phyloP scores from a whole-genome alignment of 176 grass and related monocot genomes.

The Eleusine indica region DNA sequence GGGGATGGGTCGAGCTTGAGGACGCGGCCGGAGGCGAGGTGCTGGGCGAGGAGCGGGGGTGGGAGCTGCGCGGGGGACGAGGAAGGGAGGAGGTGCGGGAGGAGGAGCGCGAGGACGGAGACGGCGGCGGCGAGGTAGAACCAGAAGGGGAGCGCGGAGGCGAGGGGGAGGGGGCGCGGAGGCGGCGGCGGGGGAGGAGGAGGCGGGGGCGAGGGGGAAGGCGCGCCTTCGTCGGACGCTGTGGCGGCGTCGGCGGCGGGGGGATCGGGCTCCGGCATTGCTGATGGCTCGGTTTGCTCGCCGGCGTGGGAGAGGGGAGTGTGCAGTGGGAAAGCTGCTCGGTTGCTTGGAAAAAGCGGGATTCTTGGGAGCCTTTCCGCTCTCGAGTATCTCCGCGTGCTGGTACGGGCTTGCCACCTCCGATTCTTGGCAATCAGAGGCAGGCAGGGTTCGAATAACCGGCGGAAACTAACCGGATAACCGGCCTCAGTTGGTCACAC shows the following conservation, averaged over 20 bases:
- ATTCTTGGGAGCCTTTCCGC: not conserved
- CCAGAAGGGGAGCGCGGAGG: conserved; percentile 69
- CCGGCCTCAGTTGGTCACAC: too few species aligned
- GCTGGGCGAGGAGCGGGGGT: conserved; percentile 39
- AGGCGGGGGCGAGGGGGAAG: not conserved
- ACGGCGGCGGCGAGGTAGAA: conserved; percentile 70
- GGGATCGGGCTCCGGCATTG: conserved; percentile 24
- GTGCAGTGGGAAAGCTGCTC: conserved; percentile 24
- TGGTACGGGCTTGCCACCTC: not conserved
- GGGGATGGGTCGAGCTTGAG: conserved; percentile 51
- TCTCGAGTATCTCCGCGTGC: not conserved
- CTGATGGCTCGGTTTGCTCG: conserved; percentile 15
- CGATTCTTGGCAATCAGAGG: not conserved
- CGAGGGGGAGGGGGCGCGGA: conserved; percentile 1
- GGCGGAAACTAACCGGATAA: too few species aligned
- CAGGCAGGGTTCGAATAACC: too few species aligned
- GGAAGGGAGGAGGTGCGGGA: conserved; percentile 38
- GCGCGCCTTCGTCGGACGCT: not conserved
- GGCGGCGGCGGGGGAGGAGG: not conserved
- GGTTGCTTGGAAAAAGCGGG: conserved; percentile 34
- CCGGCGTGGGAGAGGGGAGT: conserved; percentile 4
- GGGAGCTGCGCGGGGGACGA: conserved; percentile 32
- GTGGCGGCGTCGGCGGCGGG: not conserved
- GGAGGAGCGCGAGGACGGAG: conserved; percentile 62
- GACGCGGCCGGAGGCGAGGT: conserved; percentile 54